A percentile compares a stretch with the other conserved stretches of the same genome.
Evolutionary conservation across 148 eudicot genomes (phyloP).

Genomic region (Arbutus unedo): DNA sequence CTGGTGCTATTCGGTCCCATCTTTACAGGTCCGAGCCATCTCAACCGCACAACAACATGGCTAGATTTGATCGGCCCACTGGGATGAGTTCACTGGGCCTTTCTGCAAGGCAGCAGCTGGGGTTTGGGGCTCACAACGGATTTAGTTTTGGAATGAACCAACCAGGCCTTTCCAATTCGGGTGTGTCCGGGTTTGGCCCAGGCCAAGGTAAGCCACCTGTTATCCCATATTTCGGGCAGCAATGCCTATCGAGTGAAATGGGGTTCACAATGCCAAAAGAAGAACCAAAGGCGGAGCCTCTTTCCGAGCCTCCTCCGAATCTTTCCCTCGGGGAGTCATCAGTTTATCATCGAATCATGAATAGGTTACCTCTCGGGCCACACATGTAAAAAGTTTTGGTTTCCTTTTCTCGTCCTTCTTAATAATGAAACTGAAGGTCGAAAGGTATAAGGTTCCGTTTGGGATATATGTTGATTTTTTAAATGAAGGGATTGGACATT

Average conservation of each 20-base stretch:
- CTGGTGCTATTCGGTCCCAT: conserved; percentile 23
- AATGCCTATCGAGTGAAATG: conserved; percentile 29
- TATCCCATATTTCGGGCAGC: conserved; percentile 28
- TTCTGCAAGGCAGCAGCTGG: conserved; percentile 32
- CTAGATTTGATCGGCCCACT: conserved; percentile 35
- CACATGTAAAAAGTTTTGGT: conserved; percentile 32
- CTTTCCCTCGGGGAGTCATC: conserved; percentile 26
- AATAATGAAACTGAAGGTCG: conserved; percentile 12
- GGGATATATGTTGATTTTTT: background rate
- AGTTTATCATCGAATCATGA: conserved; percentile 45
- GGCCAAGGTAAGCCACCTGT: conserved; percentile 29
- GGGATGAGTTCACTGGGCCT: conserved; percentile 32
- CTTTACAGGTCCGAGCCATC: conserved; percentile 40
- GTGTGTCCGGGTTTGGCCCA: conserved; percentile 34
- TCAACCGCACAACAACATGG: conserved; percentile 31
- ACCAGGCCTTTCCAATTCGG: conserved; percentile 33
- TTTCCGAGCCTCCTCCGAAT: conserved; percentile 35
- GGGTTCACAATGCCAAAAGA: conserved; percentile 39
- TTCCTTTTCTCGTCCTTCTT: background rate
- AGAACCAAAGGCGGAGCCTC: conserved; percentile 45
- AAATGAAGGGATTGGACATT: background rate
- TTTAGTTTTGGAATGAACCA: conserved; percentile 43
- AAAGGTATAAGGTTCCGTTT: conserved; percentile 1
- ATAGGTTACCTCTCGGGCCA: conserved; percentile 44
- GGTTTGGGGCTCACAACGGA: conserved; percentile 21